Evolutionary conservation across 2,329 filamentous ascomycete species (phyloP), one percentile per base, ranked within the genome.

Genomic region (Aspergillus sp.): DNA sequence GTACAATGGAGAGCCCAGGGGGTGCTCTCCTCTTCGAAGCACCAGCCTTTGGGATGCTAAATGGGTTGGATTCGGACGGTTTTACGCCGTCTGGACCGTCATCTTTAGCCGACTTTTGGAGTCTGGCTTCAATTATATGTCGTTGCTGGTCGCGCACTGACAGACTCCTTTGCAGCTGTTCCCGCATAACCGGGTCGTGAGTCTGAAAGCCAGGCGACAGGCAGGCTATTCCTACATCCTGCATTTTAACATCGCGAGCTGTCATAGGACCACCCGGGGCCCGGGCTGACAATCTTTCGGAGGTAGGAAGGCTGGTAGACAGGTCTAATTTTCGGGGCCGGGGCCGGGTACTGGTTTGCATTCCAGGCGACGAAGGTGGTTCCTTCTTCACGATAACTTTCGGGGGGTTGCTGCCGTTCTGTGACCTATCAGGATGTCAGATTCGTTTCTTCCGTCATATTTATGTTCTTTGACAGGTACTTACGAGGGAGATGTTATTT

Each of bases 341-440:
- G 48, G 77, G 77, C 36, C 77, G 67, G 53, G 89, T 84, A 58
- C 86, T 84, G 52, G 86, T 82, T 68, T 76, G 75, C 56, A 95
- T 85, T 62, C 89, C 89, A 53, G 93, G 93, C 47, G 93, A 97
- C 42, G 89, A 79, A 12, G 77, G 85, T 34, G 93, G 93, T 75
- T 99, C 95, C 77, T 97, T 97, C 82, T 98, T 98, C 58, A 99
- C 93, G 63, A 96, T 84, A 62, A 97, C 96, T 78, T 91, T 93
- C 41, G 90, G 90, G 58, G 81, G 76, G 50, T 81, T 73, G 73
- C 78, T 76, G 72, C 83, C 80, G 76, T 66, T 69, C 54, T 71
- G 71, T 3, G 70, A 71, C 32, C 68, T 71, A 49, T 22, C 36
- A 36, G 51, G 38, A 22, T 24, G 17, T 49, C 26, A 58, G 41